Evolutionary conservation across 495 filamentous ascomycete species (phyloP), one percentile per base, ranked within the genome.

Genomic region (Daldinia childiae): DNA sequence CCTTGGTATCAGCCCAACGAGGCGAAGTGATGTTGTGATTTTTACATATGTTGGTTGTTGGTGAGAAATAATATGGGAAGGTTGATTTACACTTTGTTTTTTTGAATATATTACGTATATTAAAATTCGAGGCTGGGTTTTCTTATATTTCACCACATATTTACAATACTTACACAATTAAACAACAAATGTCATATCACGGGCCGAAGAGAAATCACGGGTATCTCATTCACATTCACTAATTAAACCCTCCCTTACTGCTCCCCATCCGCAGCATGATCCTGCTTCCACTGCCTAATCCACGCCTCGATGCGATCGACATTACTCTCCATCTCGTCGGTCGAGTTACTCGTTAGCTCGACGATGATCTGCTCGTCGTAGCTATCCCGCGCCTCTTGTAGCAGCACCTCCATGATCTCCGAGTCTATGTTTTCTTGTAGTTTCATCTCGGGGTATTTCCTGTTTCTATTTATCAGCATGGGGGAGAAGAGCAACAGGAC

Each of bases 371-470:
- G 91, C 81, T 91, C 89, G 64, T 94, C 90, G 74, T 93, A 99
- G 52, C 91, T 86, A 60, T 96, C 93, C 52, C 88, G 85, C 30
- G 95, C 96, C 81, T 99, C 96, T 64, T 98, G 91, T 7, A 96
- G 79, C 30, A 99, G 83, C 60, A 97, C 91, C 72, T 97, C 91
- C 89, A 98, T 98, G 76, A 99, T 99, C 84, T 99, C 96, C 30
- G 92, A 90, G 81, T 98, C 96, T 39, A 99, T 79, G 77, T 99
- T 99, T 79, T 98, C 95, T 77, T 98, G 91, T 27, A 99, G 80
- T 78, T 99, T 99, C 63, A 85, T 80, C 79, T 97, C 90, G 74
- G 88, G 81, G 77, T 96, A 97, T 64, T 90, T 88, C 64, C 93
- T 92, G 57, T 58, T 39, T 8, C 27, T n/a, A 4, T 27, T 5